phyloP scores from a whole-genome alignment of 257 asterid species.

The Osmanthus fragrans region DNA sequence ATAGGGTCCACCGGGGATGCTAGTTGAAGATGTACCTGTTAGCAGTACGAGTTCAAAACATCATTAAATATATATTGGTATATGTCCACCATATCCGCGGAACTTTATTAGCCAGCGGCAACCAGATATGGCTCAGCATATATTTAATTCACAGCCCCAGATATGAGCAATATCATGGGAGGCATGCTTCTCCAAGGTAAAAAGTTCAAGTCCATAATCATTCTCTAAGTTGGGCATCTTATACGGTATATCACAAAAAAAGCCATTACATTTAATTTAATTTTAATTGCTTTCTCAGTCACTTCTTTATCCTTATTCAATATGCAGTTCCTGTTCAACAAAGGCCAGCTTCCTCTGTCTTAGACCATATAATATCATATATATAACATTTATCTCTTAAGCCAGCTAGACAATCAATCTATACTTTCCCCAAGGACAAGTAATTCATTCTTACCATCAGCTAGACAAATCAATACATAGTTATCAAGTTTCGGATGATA shows the following conservation, averaged over 20 bases:
- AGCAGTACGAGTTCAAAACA: slow-evolving; percentile 27
- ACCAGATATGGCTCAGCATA: slow-evolving; percentile 2
- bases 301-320: slow-evolving; percentile 8
- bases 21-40: slow-evolving; percentile 82
- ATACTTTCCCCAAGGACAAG: slow-evolving; percentile 2
- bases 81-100: slow-evolving; percentile 8
- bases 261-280: not conserved
- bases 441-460: slow-evolving; percentile 15
- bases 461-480: slow-evolving; percentile 2
- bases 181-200: slow-evolving; percentile 15
- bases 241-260: not conserved
- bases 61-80: not conserved
- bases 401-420: slow-evolving; percentile 6
- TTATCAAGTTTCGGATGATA: slow-evolving; percentile 14
- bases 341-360: slow-evolving; percentile 4
- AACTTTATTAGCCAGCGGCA: slow-evolving; percentile 14
- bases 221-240: slow-evolving; percentile 10
- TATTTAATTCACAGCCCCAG: slow-evolving; percentile 9
- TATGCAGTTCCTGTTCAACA: not conserved
- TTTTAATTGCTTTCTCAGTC: slow-evolving; percentile 7
- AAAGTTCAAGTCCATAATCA: slow-evolving; percentile 5
- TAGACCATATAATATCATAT: not conserved
- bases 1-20: slow-evolving; percentile 72
- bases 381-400: slow-evolving; percentile 9
- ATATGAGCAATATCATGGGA: slow-evolving; percentile 4